phyloP scores from a whole-genome alignment of 345 rosid species.

The Geranium brycei region DNA sequence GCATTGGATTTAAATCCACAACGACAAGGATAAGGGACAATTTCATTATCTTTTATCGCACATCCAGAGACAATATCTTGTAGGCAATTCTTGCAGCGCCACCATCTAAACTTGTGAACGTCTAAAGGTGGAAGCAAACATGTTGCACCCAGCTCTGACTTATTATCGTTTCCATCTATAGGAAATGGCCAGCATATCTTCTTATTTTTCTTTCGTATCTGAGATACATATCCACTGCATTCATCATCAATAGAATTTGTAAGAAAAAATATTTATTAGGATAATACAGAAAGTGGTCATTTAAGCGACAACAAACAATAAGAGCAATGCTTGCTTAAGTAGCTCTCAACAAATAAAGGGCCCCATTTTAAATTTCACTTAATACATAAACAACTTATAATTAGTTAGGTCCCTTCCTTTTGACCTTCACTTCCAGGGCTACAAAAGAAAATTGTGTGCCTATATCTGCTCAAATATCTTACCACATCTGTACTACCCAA shows the following conservation, averaged over 20 bases:
- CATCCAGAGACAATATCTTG: conserved; percentile 18
- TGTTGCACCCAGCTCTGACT: conserved; percentile 20
- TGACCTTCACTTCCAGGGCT: too few relatives aligned
- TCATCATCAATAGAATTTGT: too few relatives aligned
- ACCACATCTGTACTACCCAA: neutral
- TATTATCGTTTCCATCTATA: conserved; percentile 18
- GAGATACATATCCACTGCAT: conserved; percentile 53
- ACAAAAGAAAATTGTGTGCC: neutral
- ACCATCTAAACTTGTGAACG: conserved; percentile 42
- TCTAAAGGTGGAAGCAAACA: conserved; percentile 36
- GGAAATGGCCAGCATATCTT: conserved; percentile 54
- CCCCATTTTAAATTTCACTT: neutral
- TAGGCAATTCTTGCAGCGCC: conserved; percentile 39
- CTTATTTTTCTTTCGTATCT: conserved; percentile 32
- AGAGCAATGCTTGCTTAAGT: neutral
- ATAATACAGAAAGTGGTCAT: neutral
- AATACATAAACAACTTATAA: too few relatives aligned
- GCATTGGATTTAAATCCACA: conserved; percentile 12
- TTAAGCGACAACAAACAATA: too few relatives aligned
- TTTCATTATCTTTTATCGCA: conserved; percentile 11
- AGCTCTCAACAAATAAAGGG: neutral
- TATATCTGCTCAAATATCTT: neutral
- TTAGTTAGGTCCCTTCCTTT: neutral
- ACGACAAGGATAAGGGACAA: conserved; percentile 5
- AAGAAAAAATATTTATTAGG: neutral